phyloP scores from a whole-genome alignment of 306 rosid species.

The Hippophae rhamnoides region DNA sequence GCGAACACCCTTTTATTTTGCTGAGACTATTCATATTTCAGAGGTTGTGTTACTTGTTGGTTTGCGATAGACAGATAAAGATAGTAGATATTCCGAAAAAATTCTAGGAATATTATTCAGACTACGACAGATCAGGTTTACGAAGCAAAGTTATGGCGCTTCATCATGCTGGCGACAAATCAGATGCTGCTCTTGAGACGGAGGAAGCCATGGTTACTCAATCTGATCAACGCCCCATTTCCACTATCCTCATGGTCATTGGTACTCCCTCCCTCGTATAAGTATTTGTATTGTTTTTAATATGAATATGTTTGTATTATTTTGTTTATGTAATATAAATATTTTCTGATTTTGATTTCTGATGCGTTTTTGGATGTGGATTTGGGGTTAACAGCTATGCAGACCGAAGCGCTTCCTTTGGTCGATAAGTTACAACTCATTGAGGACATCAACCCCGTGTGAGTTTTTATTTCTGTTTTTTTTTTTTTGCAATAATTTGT shows the following conservation, averaged over 20 bases:
- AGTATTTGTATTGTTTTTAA: not conserved
- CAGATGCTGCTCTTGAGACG: constrained; percentile 13
- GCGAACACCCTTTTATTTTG: too few species aligned
- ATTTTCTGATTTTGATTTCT: not conserved
- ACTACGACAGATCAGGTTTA: not conserved
- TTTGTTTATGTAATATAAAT: not conserved
- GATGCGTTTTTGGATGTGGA: not conserved
- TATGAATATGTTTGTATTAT: not conserved
- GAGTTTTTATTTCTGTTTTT: constrained; percentile 18
- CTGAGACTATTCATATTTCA: too few species aligned
- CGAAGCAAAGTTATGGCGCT: constrained; percentile 6
- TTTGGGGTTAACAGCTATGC: constrained; percentile 61
- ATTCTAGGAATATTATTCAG: not conserved
- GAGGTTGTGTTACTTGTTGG: too few species aligned
- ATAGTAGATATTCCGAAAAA: not conserved
- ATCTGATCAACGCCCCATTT: constrained; percentile 33
- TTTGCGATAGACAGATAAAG: too few species aligned
- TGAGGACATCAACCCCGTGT: constrained; percentile 56
- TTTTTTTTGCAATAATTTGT: not conserved
- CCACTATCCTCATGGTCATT: constrained; percentile 57
- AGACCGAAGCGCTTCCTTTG: constrained; percentile 85
- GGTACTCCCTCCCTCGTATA: constrained; percentile 28
- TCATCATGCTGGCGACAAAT: constrained; percentile 40
- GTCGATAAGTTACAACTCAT: constrained; percentile 61
- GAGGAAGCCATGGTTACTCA: constrained; percentile 35